These are phyloP conservation scores for Rhizoctonia solani DNA, from an alignment of 1,284 basidiomycete genomes.

Conservation along the genomic window DNA sequence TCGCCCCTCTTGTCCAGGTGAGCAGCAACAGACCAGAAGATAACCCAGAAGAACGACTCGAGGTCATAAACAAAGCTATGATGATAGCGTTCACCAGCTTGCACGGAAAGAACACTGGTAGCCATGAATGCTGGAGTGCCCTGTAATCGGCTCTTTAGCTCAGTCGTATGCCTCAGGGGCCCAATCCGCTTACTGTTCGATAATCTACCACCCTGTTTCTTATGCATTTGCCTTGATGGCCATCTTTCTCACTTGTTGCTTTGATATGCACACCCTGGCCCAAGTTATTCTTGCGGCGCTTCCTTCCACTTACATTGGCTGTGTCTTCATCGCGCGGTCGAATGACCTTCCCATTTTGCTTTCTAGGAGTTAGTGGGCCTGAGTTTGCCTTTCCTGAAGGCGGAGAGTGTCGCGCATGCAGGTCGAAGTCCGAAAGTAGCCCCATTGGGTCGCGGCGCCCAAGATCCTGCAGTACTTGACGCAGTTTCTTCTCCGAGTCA, in stretches of 20 bases:
- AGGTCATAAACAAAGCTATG: constrained; percentile 1
- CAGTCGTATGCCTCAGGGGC: too few species aligned
- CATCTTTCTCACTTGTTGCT: too few species aligned
- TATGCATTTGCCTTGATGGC: too few species aligned
- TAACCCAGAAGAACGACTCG: constrained; percentile 12
- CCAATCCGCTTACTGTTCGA: constrained; percentile 13
- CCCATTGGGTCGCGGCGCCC: neutral
- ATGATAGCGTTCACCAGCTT: neutral
- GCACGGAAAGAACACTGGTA: too few species aligned
- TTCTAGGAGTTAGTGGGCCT: neutral
- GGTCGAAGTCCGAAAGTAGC: constrained; percentile 20
- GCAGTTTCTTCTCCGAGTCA: neutral
- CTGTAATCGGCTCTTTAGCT: too few species aligned
- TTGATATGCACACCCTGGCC: neutral
- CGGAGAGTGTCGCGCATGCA: neutral
- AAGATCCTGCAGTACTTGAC: neutral
- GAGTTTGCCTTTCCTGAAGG: neutral
- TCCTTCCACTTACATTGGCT: neutral
- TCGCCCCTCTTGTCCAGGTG: neutral
- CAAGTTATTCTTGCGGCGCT: neutral
- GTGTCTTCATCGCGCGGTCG: too few species aligned
- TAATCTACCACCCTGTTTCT: constrained; percentile 3
- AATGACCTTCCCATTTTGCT: too few species aligned
- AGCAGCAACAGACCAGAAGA: neutral
- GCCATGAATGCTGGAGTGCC: too few species aligned